Evolutionary conservation across 2,329 filamentous ascomycete genomes (phyloP).

Genomic region (Ophiostoma sp.): DNA sequence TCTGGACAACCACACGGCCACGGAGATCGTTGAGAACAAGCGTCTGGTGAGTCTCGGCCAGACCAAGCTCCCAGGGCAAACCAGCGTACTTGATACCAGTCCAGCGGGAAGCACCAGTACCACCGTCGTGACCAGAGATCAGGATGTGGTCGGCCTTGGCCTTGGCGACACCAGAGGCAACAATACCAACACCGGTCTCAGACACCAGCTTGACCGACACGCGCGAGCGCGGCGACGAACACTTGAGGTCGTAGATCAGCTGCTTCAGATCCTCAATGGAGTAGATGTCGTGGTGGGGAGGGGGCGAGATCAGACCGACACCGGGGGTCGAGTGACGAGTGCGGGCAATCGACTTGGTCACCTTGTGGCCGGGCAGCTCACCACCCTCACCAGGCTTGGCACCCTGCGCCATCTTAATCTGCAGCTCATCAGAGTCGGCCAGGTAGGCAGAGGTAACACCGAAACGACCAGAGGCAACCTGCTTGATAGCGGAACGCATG

Average conservation of each 20-base stretch:
- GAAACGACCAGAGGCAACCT: constrained; percentile 92
- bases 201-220: constrained; percentile 97
- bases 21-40: constrained; percentile 91
- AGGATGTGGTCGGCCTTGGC: constrained; percentile 95
- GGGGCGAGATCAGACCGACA: constrained; percentile 91
- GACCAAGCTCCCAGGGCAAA: constrained; percentile 92
- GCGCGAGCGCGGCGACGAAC: constrained; percentile 83
- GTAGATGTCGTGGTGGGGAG: constrained; percentile 97
- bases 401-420: constrained; percentile 99
- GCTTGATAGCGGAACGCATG: constrained; percentile 96
- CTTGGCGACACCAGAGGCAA: constrained; percentile 95
- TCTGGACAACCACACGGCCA: constrained; percentile 92
- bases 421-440: constrained; percentile 89
- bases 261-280: constrained; percentile 98
- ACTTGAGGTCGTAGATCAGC: constrained; percentile 95
- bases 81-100: constrained; percentile 98
- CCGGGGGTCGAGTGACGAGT: constrained; percentile 95
- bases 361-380: constrained; percentile 95
- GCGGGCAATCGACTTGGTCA: constrained; percentile 86
- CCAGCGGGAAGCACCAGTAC: constrained; percentile 94
- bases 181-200: constrained; percentile 94
- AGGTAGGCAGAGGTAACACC: constrained; percentile 94
- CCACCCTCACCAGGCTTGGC: constrained; percentile 97
- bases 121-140: constrained; percentile 94
- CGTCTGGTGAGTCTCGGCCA: constrained; percentile 95